Conservation (phyloP, 768 basidiomycete genomes). For the Lactifluus subvellereus region DNA sequence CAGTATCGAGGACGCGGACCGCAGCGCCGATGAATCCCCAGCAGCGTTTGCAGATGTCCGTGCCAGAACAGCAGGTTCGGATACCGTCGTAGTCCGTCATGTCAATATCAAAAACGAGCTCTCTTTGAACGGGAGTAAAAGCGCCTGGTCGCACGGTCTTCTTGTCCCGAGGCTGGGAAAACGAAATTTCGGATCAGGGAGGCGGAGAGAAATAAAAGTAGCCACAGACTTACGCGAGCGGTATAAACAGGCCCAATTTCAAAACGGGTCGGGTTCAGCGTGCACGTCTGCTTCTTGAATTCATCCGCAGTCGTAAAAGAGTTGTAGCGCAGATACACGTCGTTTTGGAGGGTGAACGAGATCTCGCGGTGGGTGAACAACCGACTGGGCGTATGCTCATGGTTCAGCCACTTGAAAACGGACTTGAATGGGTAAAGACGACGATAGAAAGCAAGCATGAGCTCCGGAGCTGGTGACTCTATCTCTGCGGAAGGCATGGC, state of each 20-base stretch:
- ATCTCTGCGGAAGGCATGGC: slow-evolving; percentile 22
- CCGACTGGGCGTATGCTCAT: slow-evolving; percentile 70
- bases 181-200: neutral
- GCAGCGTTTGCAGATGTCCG: slow-evolving; percentile 86
- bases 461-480: slow-evolving; percentile 42
- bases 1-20: slow-evolving; percentile 75
- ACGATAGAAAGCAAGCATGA: slow-evolving; percentile 78
- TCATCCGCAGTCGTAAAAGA: slow-evolving; percentile 83
- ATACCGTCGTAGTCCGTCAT: slow-evolving; percentile 99
- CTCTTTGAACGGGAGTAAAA: slow-evolving; percentile 73
- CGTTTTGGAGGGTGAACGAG: slow-evolving; percentile 85
- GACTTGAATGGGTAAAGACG: slow-evolving; percentile 93
- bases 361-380: slow-evolving; percentile 94
- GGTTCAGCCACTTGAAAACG: slow-evolving; percentile 92
- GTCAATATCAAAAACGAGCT: slow-evolving; percentile 99
- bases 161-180: slow-evolving; percentile 74
- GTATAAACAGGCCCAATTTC: slow-evolving; percentile 96
- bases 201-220: neutral
- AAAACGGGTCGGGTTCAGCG: slow-evolving; percentile 86
- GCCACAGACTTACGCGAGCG: slow-evolving; percentile 58
- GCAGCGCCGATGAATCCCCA: slow-evolving; percentile 95
- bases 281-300: slow-evolving; percentile 82
- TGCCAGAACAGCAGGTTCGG: slow-evolving; percentile 90
- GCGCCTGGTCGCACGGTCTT: slow-evolving; percentile 68
- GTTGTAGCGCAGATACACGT: slow-evolving; percentile 92